Evolutionary conservation across 1,284 basidiomycete genomes (phyloP).

Genomic region (Takashimella tepidaria): DNA sequence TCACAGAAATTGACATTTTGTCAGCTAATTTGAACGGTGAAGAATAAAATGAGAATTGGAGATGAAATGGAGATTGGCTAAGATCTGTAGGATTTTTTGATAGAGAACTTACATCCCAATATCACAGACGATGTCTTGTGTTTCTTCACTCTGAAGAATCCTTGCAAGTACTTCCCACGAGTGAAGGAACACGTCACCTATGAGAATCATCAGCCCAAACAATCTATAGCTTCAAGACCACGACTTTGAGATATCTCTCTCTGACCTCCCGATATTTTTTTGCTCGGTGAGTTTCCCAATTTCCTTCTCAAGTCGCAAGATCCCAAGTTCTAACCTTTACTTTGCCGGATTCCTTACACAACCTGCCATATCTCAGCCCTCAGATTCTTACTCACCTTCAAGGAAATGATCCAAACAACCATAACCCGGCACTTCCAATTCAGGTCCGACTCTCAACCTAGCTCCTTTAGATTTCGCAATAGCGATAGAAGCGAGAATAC

Average conservation of each 20-base stretch:
- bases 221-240: too few species aligned
- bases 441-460: constrained; percentile 90
- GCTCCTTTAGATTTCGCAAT: constrained; percentile 87
- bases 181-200: constrained; percentile 89
- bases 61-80: too few species aligned
- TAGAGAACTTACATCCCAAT: constrained; percentile 73
- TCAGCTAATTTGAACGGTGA: too few species aligned
- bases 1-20: neutral
- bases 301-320: too few species aligned
- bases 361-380: too few species aligned
- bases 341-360: too few species aligned
- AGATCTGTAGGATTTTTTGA: neutral
- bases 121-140: constrained; percentile 78
- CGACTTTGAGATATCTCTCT: too few species aligned
- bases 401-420: constrained; percentile 85
- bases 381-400: constrained; percentile 42
- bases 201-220: too few species aligned
- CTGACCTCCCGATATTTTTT: too few species aligned
- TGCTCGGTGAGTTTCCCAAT: too few species aligned
- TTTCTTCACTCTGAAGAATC: constrained; percentile 71
- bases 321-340: too few species aligned
- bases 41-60: too few species aligned
- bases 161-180: constrained; percentile 92
- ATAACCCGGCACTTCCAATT: constrained; percentile 96
- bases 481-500: constrained; percentile 82